Percentiles rank a stretch among this genome's conserved stretches.
These are phyloP conservation scores for Penicillium bovifimosum DNA, from an alignment of 495 filamentous ascomycete species.

Conservation along the genomic window DNA sequence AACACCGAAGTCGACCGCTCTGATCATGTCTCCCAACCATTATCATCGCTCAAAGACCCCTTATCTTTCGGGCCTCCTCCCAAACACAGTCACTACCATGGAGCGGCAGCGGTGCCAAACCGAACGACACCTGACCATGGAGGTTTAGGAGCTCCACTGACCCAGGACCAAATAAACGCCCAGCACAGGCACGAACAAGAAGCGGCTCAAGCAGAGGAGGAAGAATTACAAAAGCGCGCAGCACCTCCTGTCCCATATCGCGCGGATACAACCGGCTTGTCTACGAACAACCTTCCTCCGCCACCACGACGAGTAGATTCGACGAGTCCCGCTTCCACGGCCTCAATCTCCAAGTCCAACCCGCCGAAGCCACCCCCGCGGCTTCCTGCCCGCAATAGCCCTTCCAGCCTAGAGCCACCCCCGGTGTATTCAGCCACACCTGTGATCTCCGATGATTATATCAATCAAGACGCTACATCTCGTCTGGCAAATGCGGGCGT, in stretches of 20 bases:
- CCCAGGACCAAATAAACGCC: slow-evolving; percentile 32
- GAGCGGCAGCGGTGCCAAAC: slow-evolving; percentile 43
- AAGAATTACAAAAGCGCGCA: slow-evolving; percentile 38
- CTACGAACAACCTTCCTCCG: slow-evolving; percentile 61
- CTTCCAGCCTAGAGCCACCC: slow-evolving; percentile 47
- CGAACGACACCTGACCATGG: slow-evolving; percentile 43
- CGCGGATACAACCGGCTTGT: slow-evolving; percentile 64
- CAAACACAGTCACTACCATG: slow-evolving; percentile 56
- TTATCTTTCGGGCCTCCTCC: slow-evolving; percentile 81
- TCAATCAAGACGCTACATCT: slow-evolving; percentile 64
- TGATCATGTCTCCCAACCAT: slow-evolving; percentile 58
- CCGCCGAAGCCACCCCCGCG: slow-evolving; percentile 61
- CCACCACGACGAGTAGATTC: slow-evolving; percentile 58
- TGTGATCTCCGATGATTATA: slow-evolving; percentile 32
- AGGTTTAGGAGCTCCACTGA: slow-evolving; percentile 46
- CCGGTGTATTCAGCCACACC: slow-evolving; percentile 43
- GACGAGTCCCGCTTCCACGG: slow-evolving; percentile 30
- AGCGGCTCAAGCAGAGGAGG: slow-evolving; percentile 29
- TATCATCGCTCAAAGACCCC: slow-evolving; percentile 79
- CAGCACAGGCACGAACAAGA: slow-evolving; percentile 31
- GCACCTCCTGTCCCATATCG: slow-evolving; percentile 63
- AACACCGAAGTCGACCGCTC: slow-evolving; percentile 30
- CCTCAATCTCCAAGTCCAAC: slow-evolving; percentile 37
- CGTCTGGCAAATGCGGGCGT: slow-evolving; percentile 73
- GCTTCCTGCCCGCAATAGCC: slow-evolving; percentile 62